A percentile compares a stretch with the other conserved stretches of the same genome.
These are phyloP conservation scores for Amauroascus niger DNA, from an alignment of 2,329 filamentous ascomycete genomes.

Conservation along the genomic window DNA sequence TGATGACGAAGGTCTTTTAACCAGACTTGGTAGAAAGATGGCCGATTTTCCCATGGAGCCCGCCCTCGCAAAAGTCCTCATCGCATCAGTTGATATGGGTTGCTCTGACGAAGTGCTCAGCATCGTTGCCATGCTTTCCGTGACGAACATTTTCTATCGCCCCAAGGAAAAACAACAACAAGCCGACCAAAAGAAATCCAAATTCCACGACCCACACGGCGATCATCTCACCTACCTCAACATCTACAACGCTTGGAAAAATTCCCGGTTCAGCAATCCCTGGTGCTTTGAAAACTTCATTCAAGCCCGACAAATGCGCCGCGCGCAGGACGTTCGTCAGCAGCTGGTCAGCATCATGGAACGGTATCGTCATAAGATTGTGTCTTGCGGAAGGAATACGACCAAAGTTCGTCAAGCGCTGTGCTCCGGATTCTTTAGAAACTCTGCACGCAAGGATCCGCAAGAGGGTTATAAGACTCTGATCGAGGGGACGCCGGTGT, in stretches of 20 bases:
- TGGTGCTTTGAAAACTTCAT: constrained; percentile 99
- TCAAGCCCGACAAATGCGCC: constrained; percentile 76
- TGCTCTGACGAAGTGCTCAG: constrained; percentile 91
- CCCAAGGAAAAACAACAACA: constrained; percentile 96
- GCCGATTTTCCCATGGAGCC: constrained; percentile 98
- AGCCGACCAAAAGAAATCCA: constrained; percentile 93
- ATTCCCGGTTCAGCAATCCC: constrained; percentile 65
- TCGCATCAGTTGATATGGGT: constrained; percentile 72
- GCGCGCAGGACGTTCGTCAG: constrained; percentile 83
- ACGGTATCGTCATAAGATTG: constrained; percentile 70
- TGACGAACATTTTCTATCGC: constrained; percentile 80
- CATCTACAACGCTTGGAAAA: constrained; percentile 96
- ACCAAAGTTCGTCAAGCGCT: constrained; percentile 78
- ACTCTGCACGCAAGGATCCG: constrained; percentile 86
- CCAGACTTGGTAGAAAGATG: constrained; percentile 89
- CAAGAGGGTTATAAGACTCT: constrained; percentile 97
- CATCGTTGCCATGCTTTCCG: constrained; percentile 89
- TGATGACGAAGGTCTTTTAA: constrained; percentile 90
- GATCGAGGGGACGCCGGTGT: constrained; percentile 88
- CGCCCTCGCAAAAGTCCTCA: constrained; percentile 78
- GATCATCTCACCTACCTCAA: constrained; percentile 93
- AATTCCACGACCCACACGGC: constrained; percentile 90
- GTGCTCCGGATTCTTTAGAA: constrained; percentile 91
- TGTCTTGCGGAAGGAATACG: constrained; percentile 80
- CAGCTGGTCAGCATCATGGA: constrained; percentile 92